phyloP scores from a whole-genome alignment of 2,329 filamentous ascomycete species.

The Claviceps sorghi region DNA sequence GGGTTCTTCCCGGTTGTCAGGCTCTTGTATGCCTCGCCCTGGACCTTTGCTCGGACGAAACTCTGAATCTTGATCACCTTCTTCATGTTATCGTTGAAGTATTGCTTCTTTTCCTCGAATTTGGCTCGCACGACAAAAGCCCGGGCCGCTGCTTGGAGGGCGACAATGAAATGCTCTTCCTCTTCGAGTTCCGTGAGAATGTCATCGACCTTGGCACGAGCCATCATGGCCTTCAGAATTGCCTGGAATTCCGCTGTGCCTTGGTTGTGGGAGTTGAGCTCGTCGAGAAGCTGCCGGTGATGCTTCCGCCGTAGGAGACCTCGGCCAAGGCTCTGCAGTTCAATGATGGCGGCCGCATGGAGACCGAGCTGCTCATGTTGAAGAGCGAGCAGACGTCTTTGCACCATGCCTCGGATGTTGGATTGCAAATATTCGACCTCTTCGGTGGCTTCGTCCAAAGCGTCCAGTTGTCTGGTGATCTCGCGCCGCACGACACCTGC shows the following conservation, averaged over 20 bases:
- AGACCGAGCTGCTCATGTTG: constrained; percentile 41
- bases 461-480: constrained; percentile 32
- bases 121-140: constrained; percentile 58
- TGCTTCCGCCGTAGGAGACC: constrained; percentile 50
- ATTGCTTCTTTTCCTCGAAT: constrained; percentile 74
- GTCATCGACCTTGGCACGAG: constrained; percentile 58
- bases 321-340: constrained; percentile 52
- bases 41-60: constrained; percentile 84
- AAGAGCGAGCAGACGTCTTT: constrained; percentile 33
- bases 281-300: constrained; percentile 48
- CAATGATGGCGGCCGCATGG: constrained; percentile 40
- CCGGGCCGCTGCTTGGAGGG: constrained; percentile 59
- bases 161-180: constrained; percentile 62
- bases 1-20: constrained; percentile 93
- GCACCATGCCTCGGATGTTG: constrained; percentile 45
- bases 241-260: constrained; percentile 60
- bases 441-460: constrained; percentile 30
- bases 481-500: constrained; percentile 40
- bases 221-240: constrained; percentile 62
- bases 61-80: constrained; percentile 98
- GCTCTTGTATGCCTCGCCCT: constrained; percentile 96
- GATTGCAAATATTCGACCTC: constrained; percentile 41
- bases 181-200: constrained; percentile 66
- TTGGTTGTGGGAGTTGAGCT: constrained; percentile 53
- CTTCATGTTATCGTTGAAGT: constrained; percentile 94